Evolutionary conservation across 164 flowering plant genomes (phyloP).

Genomic region (Piper longum): DNA sequence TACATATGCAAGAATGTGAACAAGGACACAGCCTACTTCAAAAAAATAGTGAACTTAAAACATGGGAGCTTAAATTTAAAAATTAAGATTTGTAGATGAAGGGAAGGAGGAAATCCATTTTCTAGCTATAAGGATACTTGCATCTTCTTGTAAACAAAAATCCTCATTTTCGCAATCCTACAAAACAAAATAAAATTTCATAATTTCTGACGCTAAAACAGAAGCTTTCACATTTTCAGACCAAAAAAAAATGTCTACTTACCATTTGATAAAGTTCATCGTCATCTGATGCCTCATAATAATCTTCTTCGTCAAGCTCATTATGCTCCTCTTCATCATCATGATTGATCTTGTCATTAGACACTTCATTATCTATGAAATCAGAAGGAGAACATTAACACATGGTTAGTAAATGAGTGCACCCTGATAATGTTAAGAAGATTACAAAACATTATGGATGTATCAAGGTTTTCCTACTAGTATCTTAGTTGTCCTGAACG

Average conservation of each 20-base stretch:
- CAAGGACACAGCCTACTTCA: neutral
- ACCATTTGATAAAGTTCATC: constrained; percentile 28
- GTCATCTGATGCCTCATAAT: constrained; percentile 34
- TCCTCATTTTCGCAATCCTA: constrained; percentile 37
- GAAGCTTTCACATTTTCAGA: neutral
- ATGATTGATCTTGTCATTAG: constrained; percentile 8
- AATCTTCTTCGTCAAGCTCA: constrained; percentile 37
- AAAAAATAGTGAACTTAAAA: neutral
- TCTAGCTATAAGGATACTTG: constrained; percentile 44
- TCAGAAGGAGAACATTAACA: neutral
- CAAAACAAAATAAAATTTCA: constrained; percentile 8
- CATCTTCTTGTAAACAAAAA: constrained; percentile 18
- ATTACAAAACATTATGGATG: neutral
- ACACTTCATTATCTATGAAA: constrained; percentile 3
- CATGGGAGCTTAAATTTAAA: neutral
- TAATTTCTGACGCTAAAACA: neutral
- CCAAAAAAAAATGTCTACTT: neutral
- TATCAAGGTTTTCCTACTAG: too few species aligned
- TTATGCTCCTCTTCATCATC: constrained; percentile 35
- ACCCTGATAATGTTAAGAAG: neutral
- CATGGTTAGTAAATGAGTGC: constrained; percentile 1
- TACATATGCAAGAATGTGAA: neutral
- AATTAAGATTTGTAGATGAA: neutral
- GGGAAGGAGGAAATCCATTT: neutral
- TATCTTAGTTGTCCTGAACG: too few species aligned